phyloP scores from a whole-genome alignment of 2,329 filamentous ascomycete genomes.

The Aspergillus tubingensis region DNA sequence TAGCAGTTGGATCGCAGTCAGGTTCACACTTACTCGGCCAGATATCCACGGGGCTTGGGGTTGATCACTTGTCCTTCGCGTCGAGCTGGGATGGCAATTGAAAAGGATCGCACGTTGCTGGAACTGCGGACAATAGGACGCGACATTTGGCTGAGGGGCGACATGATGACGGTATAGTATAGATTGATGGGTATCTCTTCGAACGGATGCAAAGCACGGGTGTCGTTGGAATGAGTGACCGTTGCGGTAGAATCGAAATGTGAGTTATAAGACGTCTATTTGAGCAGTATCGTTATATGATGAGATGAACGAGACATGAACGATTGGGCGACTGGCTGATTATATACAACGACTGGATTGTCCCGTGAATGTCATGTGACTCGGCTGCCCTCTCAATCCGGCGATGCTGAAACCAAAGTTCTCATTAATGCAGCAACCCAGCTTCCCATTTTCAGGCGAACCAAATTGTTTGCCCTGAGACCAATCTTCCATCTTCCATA shows the following conservation, averaged over 20 bases:
- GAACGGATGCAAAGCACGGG: too few relatives aligned
- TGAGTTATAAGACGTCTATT: not conserved
- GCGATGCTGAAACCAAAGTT: not conserved
- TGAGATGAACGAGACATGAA: not conserved
- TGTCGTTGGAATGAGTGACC: too few relatives aligned
- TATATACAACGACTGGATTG: constrained; percentile 5
- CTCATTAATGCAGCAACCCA: constrained; percentile 1
- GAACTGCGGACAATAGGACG: constrained; percentile 22
- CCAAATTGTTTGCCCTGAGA: not conserved
- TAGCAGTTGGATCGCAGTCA: too few relatives aligned
- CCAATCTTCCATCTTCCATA: not conserved
- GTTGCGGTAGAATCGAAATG: too few relatives aligned
- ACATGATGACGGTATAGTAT: constrained; percentile 2
- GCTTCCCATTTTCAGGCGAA: not conserved
- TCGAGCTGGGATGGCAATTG: constrained; percentile 20
- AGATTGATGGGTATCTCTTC: not conserved
- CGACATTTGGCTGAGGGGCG: constrained; percentile 5
- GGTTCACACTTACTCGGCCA: constrained; percentile 27
- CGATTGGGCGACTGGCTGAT: not conserved
- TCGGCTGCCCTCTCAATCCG: constrained; percentile 4
- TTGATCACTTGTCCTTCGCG: constrained; percentile 26
- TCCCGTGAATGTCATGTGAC: constrained; percentile 7
- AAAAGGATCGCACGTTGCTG: constrained; percentile 19
- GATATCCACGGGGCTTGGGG: constrained; percentile 27
- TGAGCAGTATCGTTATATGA: not conserved